A percentile compares a stretch with the other conserved stretches of the same genome.
phyloP scores from a whole-genome alignment of 2,329 filamentous ascomycete genomes.

The Monilinia aucupariae region DNA sequence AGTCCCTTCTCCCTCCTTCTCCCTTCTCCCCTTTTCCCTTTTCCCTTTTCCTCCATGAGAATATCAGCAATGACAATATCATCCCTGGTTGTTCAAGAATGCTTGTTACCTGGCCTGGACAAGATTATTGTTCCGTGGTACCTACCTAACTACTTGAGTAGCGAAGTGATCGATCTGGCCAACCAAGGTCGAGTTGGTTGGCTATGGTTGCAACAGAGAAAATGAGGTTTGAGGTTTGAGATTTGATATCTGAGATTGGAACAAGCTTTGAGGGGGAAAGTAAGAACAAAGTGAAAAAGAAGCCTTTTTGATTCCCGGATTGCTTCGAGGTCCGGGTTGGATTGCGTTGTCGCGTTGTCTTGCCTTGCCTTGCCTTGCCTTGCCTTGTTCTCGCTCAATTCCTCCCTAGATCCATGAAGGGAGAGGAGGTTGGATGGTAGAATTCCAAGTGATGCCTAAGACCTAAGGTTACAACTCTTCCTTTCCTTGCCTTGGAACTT shows the following conservation, averaged over 20 bases:
- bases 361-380: too few relatives aligned
- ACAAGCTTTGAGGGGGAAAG: background rate
- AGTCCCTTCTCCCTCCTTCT: too few relatives aligned
- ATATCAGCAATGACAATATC: slow-evolving; percentile 1
- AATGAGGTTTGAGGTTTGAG: too few relatives aligned
- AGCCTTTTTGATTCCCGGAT: background rate
- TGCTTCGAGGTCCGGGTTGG: background rate
- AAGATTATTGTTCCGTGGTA: background rate
- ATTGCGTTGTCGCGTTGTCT: too few relatives aligned
- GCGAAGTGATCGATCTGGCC: slow-evolving; percentile 11
- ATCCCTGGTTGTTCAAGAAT: background rate
- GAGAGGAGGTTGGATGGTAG: background rate
- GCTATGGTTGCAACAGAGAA: background rate
- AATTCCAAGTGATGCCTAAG: too few relatives aligned
- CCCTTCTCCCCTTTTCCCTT: too few relatives aligned
- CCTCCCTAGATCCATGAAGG: slow-evolving; percentile 1
- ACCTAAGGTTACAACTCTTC: too few relatives aligned
- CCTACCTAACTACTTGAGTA: too few relatives aligned
- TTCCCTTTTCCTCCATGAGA: background rate
- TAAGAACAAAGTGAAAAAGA: background rate
- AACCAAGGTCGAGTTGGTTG: too few relatives aligned
- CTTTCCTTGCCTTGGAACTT: too few relatives aligned
- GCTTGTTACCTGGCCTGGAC: slow-evolving; percentile 1
- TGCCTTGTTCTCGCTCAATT: background rate
- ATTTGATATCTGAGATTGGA: too few relatives aligned